Evolutionary conservation across 2,329 filamentous ascomycete genomes (phyloP).

Genomic region (Colletotrichum sp.): DNA sequence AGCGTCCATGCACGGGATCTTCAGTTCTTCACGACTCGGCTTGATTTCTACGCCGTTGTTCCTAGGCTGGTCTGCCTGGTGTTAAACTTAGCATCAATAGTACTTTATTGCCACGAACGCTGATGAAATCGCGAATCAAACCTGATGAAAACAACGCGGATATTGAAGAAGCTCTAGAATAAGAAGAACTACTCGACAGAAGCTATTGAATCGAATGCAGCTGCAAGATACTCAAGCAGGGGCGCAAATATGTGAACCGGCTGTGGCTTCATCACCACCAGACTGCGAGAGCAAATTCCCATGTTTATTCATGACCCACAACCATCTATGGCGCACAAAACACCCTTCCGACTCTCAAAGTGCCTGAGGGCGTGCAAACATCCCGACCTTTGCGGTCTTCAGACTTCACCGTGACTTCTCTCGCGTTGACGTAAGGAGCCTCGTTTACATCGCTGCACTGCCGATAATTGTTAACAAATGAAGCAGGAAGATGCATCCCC

Average conservation of each 20-base stretch:
- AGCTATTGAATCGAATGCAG: neutral
- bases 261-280: neutral
- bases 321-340: neutral
- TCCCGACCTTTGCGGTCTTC: neutral
- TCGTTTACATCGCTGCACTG: neutral
- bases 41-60: neutral
- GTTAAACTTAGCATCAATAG: neutral
- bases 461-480: neutral
- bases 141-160: accelerated
- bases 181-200: accelerated
- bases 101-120: neutral
- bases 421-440: neutral
- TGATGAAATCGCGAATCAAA: neutral
- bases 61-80: neutral
- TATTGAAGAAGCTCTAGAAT: neutral
- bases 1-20: neutral
- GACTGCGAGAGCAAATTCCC: no score
- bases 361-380: neutral
- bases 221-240: neutral
- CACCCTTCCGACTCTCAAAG: neutral
- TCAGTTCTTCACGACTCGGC: neutral
- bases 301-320: neutral
- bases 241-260: neutral
- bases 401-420: neutral
- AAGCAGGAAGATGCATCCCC: neutral